Percentiles rank a stretch among this genome's conserved stretches.
Conservation (phyloP, 2,329 filamentous ascomycete genomes). For the Clathrospora elynae region DNA sequence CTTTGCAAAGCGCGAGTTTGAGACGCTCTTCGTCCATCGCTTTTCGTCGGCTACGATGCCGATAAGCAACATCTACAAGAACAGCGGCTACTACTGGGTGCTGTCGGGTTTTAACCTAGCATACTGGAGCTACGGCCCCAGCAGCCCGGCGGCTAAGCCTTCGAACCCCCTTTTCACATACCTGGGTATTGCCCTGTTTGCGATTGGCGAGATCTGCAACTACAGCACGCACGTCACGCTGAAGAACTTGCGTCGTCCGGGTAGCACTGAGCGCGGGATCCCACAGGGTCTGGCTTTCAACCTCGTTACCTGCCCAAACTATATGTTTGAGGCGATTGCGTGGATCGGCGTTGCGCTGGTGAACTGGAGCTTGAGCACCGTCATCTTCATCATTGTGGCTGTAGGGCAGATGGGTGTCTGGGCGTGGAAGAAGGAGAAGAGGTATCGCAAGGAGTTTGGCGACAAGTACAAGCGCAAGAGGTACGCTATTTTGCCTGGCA, state of each 20-base stretch:
- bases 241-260: slow-evolving; percentile 73
- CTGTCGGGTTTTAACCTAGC: slow-evolving; percentile 80
- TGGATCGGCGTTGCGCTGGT: slow-evolving; percentile 85
- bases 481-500: slow-evolving; percentile 77
- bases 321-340: slow-evolving; percentile 86
- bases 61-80: slow-evolving; percentile 86
- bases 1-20: slow-evolving; percentile 93
- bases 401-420: slow-evolving; percentile 81
- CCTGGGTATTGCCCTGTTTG: slow-evolving; percentile 71
- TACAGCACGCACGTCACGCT: slow-evolving; percentile 79
- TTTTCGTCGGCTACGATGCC: slow-evolving; percentile 97
- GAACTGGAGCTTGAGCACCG: slow-evolving; percentile 77
- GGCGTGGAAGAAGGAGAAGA: slow-evolving; percentile 89
- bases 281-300: slow-evolving; percentile 83
- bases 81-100: slow-evolving; percentile 93
- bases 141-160: slow-evolving; percentile 65
- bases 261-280: slow-evolving; percentile 82
- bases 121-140: slow-evolving; percentile 82
- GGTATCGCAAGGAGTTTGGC: slow-evolving; percentile 88
- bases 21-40: slow-evolving; percentile 92
- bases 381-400: slow-evolving; percentile 76
- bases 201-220: slow-evolving; percentile 80
- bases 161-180: slow-evolving; percentile 57
- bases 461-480: slow-evolving; percentile 96
- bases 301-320: slow-evolving; percentile 94